Evolutionary conservation across 257 asterid genomes (phyloP).

Genomic region (Ehretia macrophylla): DNA sequence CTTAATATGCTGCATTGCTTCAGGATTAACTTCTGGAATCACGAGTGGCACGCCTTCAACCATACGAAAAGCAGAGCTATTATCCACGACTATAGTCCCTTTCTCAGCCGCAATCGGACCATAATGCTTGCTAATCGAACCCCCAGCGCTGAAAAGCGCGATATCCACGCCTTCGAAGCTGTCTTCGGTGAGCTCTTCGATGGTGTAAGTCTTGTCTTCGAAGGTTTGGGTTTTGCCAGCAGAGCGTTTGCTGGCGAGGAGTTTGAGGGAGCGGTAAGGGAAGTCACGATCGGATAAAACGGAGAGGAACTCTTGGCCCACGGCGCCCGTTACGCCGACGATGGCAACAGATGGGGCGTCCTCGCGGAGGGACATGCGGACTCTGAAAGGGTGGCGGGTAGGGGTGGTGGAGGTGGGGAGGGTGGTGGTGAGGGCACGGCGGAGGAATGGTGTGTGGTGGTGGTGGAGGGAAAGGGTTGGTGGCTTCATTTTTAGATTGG

Average conservation of each 20-base stretch:
- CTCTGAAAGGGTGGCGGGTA: constrained; percentile 20
- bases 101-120: constrained; percentile 75
- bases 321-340: constrained; percentile 97
- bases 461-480: constrained; percentile 31
- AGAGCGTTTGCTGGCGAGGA: constrained; percentile 84
- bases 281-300: constrained; percentile 76
- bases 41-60: constrained; percentile 79
- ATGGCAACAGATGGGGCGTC: constrained; percentile 83
- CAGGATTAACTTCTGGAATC: constrained; percentile 94
- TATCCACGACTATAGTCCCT: constrained; percentile 85
- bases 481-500: constrained; percentile 5
- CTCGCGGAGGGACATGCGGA: constrained; percentile 77
- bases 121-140: constrained; percentile 81
- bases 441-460: constrained; percentile 12
- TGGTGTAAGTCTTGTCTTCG: constrained; percentile 41
- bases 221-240: constrained; percentile 56
- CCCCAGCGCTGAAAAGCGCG: constrained; percentile 91
- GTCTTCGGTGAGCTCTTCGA: constrained; percentile 58
- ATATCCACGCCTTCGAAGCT: constrained; percentile 74
- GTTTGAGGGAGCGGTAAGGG: constrained; percentile 81
- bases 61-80: constrained; percentile 98
- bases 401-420: constrained; percentile 18
- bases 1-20: constrained; percentile 77
- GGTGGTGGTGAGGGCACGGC: constrained; percentile 21
- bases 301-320: constrained; percentile 90